Base-by-base conservation (phyloP, 345 rosid genomes). In the Rhodamnia rubescens region DNA sequence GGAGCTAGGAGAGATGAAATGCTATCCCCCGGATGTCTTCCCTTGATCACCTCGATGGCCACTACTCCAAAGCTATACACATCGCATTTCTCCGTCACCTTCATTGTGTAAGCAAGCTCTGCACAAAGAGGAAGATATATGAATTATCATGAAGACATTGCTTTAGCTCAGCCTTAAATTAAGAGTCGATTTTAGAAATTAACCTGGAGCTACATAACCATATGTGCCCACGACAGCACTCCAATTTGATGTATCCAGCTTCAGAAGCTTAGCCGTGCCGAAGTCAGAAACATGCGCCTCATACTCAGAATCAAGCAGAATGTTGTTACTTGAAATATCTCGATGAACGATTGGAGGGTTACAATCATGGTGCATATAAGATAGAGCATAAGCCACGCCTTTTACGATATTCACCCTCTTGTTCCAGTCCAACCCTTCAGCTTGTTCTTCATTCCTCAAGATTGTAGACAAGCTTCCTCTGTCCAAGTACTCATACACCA, bases 271-370 rank as follows among this genome's bases (percentile, higher is more conserved):
- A 15, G 88, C 90, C 4, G 83, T 81, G 74, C 90, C 88, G 7
- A 88, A 88, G n/a, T 89, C 85, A 11, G 89, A 89, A 29, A 89
- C 86, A 13, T 75, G 85, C 15, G 88, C 89, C n/a, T 81, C 82
- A 11, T 59, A 85, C 14, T 89, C 86, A 0, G 20, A 32, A 82
- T 89, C 89, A 11, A 89, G 69, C 57, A 89, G 26, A 81, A 82
- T n/a, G 20, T 89, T 89, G 16, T 84, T 87, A 78, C 89, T 89
- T 6, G 88, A 85, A 53, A 89, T 85, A 82, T 89, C 90, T 51
- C 89, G 53, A 29, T 89, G 90, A 44, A 88, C 26, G 9, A 88
- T 85, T 6, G 90, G 87, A 1, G 85, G 56, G 4, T 9, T 58
- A 52, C 88, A 84, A 52, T 88, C 56, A 57, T 88, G 87, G 54